These are phyloP conservation scores for Phytophthora pseudosyringae DNA, from an alignment of 352 stramenopile genomes.

Conservation along the genomic window DNA sequence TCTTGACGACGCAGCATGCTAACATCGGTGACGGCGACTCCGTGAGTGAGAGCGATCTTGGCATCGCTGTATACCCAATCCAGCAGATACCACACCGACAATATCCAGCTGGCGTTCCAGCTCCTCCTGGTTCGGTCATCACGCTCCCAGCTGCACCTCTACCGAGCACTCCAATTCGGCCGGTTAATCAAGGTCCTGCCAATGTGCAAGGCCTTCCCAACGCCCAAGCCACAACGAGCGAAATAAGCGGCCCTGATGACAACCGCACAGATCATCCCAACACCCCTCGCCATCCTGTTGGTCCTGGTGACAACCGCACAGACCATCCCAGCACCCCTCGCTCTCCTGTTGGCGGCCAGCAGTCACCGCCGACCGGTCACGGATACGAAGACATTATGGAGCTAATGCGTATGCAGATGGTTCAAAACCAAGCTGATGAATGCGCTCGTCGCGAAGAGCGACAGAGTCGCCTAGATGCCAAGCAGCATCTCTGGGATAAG, in stretches of 20 bases:
- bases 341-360: neutral
- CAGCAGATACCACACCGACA: neutral
- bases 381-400: constrained; percentile 4
- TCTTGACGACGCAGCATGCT: constrained; percentile 1
- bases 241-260: no score
- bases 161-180: no score
- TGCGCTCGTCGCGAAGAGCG: neutral
- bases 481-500: constrained; percentile 1
- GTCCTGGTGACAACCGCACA: no score
- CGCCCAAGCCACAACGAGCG: no score
- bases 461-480: neutral
- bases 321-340: neutral
- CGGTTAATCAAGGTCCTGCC: no score
- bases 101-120: neutral
- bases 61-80: neutral
- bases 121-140: no score
- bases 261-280: no score
- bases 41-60: neutral
- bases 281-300: no score
- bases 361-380: neutral
- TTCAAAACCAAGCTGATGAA: constrained; percentile 4
- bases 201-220: no score
- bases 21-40: constrained; percentile 3
- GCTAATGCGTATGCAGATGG: constrained; percentile 8
- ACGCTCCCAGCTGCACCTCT: no score